Evolutionary conservation across 257 asterid species (phyloP).

Genomic region (Solanum stenotomum): DNA sequence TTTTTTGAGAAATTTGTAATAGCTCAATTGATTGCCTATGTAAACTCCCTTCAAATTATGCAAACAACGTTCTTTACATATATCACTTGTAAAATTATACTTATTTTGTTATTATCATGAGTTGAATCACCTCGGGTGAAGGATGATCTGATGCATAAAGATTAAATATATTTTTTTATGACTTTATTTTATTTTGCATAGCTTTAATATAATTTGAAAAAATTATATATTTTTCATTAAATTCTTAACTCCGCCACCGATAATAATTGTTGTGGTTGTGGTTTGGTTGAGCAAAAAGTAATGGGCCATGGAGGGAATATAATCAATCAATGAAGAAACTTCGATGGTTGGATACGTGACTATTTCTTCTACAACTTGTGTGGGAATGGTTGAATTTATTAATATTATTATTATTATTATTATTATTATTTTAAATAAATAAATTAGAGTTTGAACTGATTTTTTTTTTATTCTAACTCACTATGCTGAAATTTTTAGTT

Average conservation of each 20-base stretch:
- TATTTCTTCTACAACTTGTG: neutral
- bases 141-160: neutral
- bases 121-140: neutral
- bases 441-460: neutral
- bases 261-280: neutral
- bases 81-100: neutral
- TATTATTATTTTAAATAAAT: too few species aligned
- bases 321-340: neutral
- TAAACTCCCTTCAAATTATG: too few species aligned
- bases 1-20: neutral
- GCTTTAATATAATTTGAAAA: too few species aligned
- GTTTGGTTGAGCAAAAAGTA: neutral
- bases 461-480: neutral
- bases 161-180: too few species aligned
- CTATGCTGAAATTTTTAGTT: neutral
- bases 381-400: neutral
- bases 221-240: too few species aligned
- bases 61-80: too few species aligned
- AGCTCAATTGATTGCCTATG: neutral
- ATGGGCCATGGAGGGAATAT: neutral
- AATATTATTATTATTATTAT: too few species aligned
- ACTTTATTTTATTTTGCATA: too few species aligned
- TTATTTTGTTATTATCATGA: neutral
- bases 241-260: neutral
- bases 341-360: neutral